Conservation (phyloP, 2,329 filamentous ascomycete genomes). For the Sporothrix curviconia region DNA sequence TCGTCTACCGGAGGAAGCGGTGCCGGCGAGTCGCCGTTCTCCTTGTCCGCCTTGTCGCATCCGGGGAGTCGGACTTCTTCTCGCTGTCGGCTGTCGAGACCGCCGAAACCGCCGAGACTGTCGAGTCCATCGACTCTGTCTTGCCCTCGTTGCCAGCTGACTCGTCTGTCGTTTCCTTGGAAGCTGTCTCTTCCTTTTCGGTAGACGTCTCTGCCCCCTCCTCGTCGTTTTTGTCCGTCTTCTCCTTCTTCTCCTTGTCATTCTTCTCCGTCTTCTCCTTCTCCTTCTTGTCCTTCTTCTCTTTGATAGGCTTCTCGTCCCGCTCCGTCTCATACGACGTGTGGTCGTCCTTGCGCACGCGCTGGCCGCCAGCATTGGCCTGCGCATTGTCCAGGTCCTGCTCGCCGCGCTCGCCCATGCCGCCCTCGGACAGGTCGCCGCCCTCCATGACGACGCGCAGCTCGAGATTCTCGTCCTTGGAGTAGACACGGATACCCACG, state of each 20-base stretch:
- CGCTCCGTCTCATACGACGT: slow-evolving; percentile 20
- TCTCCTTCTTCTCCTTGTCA: slow-evolving; percentile 9
- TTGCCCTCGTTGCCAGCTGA: too few species aligned
- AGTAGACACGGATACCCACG: slow-evolving; percentile 55
- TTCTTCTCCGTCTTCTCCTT: slow-evolving; percentile 1
- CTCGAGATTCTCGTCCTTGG: slow-evolving; percentile 47
- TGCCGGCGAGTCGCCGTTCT: background rate
- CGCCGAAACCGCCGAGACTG: too few species aligned
- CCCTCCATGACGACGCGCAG: slow-evolving; percentile 52
- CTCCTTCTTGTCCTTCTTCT: slow-evolving; percentile 8
- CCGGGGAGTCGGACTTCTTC: too few species aligned
- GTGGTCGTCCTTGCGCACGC: slow-evolving; percentile 26
- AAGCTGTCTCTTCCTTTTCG: background rate
- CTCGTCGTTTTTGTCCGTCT: slow-evolving; percentile 13
- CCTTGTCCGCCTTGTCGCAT: background rate
- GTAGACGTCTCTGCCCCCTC: background rate
- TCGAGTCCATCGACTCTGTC: too few species aligned
- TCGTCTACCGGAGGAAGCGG: slow-evolving; percentile 9
- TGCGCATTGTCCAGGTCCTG: slow-evolving; percentile 52
- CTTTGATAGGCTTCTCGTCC: slow-evolving; percentile 18
- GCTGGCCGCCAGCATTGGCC: slow-evolving; percentile 44
- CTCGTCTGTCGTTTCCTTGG: too few species aligned
- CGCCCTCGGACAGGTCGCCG: slow-evolving; percentile 45
- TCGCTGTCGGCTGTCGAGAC: too few species aligned
- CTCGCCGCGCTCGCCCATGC: slow-evolving; percentile 51